These are phyloP conservation scores for Fusarium pseudoanthophilum DNA, from an alignment of 2,329 filamentous ascomycete species.

Conservation along the genomic window DNA sequence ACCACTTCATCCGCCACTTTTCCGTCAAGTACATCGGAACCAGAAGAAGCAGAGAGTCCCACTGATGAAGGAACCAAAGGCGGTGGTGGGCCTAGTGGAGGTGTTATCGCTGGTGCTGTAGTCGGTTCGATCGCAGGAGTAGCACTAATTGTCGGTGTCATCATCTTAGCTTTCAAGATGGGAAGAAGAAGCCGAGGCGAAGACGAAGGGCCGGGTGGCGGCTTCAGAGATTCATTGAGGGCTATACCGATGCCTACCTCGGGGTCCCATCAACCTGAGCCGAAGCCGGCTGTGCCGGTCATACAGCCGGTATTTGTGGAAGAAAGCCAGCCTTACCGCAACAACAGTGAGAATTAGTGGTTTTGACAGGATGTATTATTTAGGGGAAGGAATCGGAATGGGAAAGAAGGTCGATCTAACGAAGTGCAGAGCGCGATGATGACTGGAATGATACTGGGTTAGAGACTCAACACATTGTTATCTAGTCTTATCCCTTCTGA, in stretches of 20 bases:
- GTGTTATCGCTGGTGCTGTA: background rate
- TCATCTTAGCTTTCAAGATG: background rate
- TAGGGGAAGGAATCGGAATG: background rate
- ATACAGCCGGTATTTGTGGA: background rate
- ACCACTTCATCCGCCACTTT: background rate
- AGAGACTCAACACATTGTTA: background rate
- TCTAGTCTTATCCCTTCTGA: no score
- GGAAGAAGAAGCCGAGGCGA: background rate
- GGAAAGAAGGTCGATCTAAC: background rate
- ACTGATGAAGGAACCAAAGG: background rate
- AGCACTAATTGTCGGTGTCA: background rate
- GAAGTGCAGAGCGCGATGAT: accelerated
- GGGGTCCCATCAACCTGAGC: accelerated
- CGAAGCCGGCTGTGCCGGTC: background rate
- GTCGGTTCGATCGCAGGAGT: background rate
- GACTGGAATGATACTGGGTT: accelerated
- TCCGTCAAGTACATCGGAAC: background rate
- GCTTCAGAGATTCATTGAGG: background rate
- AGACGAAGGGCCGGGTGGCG: accelerated
- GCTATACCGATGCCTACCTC: background rate
- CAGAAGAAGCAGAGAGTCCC: background rate
- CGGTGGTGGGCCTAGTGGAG: background rate
- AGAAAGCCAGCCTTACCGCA: background rate
- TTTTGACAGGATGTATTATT: accelerated
- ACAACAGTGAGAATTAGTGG: accelerated